A percentile compares a stretch with the other conserved stretches of the same genome.
phyloP scores from a whole-genome alignment of 139 green algal genomes.

The Spirogloea muscicola region DNA sequence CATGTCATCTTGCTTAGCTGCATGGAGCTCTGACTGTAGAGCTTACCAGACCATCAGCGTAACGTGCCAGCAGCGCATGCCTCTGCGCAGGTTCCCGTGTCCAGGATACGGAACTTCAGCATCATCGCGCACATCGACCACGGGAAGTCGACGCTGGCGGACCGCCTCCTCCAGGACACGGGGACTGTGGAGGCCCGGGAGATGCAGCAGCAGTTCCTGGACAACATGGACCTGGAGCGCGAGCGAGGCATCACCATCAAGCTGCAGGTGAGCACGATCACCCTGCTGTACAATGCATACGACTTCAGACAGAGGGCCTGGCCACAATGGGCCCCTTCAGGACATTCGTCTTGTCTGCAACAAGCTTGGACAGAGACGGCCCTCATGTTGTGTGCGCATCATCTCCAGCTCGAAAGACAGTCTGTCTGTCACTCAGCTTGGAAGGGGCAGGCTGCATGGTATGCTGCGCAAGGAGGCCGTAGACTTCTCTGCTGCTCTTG shows the following conservation, averaged over 20 bases:
- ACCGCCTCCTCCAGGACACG: slow-evolving; percentile 78
- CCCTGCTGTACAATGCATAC: too few species aligned
- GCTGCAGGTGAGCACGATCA: neutral
- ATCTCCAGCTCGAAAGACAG: neutral
- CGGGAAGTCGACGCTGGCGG: slow-evolving; percentile 74
- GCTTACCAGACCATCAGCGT: too few species aligned
- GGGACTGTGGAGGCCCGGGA: slow-evolving; percentile 48
- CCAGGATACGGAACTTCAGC: slow-evolving; percentile 71
- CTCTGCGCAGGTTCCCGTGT: slow-evolving; percentile 51
- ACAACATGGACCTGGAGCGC: slow-evolving; percentile 80
- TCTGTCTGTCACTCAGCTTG: neutral
- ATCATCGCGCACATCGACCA: slow-evolving; percentile 85
- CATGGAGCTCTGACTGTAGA: too few species aligned
- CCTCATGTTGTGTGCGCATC: neutral
- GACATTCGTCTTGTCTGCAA: neutral
- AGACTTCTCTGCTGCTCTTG: neutral
- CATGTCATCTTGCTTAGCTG: neutral
- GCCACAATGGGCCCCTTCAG: neutral
- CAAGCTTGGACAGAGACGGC: neutral
- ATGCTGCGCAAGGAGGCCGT: neutral
- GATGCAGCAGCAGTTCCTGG: slow-evolving; percentile 86
- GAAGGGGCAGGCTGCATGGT: neutral
- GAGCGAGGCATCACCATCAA: slow-evolving; percentile 52
- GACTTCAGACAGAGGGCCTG: neutral
- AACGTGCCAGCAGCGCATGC: neutral